Evolutionary conservation across 306 rosid species (phyloP).

Genomic region (apple (Malus domestica)): DNA sequence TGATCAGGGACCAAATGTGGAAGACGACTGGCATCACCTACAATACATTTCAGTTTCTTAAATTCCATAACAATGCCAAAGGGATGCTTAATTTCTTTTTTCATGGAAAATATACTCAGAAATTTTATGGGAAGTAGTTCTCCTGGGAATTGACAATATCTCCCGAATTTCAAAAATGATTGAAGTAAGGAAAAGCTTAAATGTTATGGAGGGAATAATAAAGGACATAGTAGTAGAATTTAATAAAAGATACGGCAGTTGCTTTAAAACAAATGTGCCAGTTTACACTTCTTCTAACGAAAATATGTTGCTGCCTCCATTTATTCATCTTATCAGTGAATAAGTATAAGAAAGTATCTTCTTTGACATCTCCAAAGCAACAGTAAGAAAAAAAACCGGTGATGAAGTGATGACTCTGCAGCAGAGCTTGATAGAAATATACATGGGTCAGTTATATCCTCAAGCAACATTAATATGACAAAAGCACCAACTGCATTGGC

Average conservation of each 20-base stretch:
- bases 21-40: constrained; percentile 57
- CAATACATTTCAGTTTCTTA: constrained; percentile 1
- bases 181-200: not conserved
- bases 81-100: not conserved
- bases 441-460: not conserved
- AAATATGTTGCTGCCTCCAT: not conserved
- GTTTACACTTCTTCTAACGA: too few species aligned
- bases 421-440: not conserved
- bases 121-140: not conserved
- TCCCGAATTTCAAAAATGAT: not conserved
- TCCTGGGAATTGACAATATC: not conserved
- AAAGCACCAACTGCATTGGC: not conserved
- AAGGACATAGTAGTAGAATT: not conserved
- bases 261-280: not conserved
- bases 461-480: not conserved
- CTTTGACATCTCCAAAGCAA: not conserved
- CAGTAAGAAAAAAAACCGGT: not conserved
- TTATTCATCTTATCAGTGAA: not conserved
- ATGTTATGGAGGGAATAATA: not conserved
- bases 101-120: not conserved
- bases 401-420: not conserved
- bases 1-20: constrained; percentile 72
- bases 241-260: not conserved
- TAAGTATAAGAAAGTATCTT: not conserved
- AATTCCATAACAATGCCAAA: not conserved